These are phyloP conservation scores for Microsporum canis DNA, from an alignment of 2,329 filamentous ascomycete genomes.

Conservation along the genomic window DNA sequence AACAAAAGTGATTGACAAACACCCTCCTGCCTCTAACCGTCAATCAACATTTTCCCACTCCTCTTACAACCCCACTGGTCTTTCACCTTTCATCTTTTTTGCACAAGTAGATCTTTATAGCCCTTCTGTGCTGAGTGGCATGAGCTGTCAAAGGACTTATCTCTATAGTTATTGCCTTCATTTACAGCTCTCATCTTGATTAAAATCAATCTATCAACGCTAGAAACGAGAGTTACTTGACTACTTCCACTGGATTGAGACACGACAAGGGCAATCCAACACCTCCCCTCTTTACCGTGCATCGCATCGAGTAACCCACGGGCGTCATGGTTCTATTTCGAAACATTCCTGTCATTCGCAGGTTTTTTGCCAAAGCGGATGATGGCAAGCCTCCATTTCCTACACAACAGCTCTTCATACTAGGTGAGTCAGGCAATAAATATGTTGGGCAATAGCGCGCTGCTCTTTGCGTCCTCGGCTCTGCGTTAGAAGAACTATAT, in stretches of 20 bases:
- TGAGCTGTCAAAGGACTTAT: not conserved
- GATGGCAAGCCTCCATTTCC: conserved; percentile 42
- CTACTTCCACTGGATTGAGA: not conserved
- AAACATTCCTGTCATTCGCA: not conserved
- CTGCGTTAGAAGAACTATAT: conserved; percentile 9
- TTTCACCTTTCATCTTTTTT: not conserved
- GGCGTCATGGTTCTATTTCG: not conserved
- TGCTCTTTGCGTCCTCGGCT: not conserved
- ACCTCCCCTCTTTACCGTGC: not conserved
- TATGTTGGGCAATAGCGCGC: not conserved
- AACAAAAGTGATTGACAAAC: not conserved
- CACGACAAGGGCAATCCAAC: not conserved
- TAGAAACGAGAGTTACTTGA: not conserved
- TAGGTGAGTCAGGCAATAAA: conserved; percentile 34
- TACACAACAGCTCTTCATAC: conserved; percentile 45
- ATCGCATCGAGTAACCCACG: not conserved
- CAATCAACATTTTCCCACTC: not conserved
- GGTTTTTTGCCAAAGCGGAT: not conserved
- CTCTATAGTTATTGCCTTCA: not conserved
- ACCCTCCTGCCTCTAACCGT: not conserved
- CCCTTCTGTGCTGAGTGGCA: not conserved
- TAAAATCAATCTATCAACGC: not conserved
- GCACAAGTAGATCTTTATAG: not conserved
- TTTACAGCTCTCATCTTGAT: not conserved
- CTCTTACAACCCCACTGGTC: not conserved